These are phyloP conservation scores for Ilex aquifolium DNA, from an alignment of 257 asterid species.

Conservation along the genomic window DNA sequence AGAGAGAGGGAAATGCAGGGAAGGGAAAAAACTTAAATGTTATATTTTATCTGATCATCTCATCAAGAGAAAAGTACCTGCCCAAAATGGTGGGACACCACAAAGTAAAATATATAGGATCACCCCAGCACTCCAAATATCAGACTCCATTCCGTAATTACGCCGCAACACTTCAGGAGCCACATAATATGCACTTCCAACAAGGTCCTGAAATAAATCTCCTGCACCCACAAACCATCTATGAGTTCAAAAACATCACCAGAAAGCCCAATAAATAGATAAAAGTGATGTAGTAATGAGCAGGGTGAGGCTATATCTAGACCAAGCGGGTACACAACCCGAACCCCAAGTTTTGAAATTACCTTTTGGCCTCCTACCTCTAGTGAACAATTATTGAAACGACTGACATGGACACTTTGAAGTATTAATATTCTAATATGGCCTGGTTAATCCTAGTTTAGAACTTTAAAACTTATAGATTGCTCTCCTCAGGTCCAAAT, in stretches of 20 bases:
- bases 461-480: too few species aligned
- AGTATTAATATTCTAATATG: too few species aligned
- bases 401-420: too few species aligned
- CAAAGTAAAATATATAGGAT: slow-evolving; percentile 74
- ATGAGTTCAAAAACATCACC: slow-evolving; percentile 3
- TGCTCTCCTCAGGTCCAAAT: too few species aligned
- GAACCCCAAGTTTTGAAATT: too few species aligned
- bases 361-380: too few species aligned
- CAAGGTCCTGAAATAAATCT: slow-evolving; percentile 69
- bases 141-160: slow-evolving; percentile 75
- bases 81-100: slow-evolving; percentile 93
- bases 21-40: too few species aligned
- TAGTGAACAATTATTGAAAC: too few species aligned
- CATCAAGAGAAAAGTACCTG: slow-evolving; percentile 44
- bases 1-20: not conserved
- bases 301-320: not conserved
- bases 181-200: slow-evolving; percentile 89
- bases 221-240: slow-evolving; percentile 39
- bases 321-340: too few species aligned
- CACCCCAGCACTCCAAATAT: slow-evolving; percentile 92
- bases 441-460: too few species aligned
- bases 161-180: slow-evolving; percentile 89
- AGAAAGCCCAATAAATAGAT: not conserved
- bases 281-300: not conserved
- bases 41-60: too few species aligned